These are phyloP conservation scores for Thuja plicata DNA, from an alignment of 83 land plant genomes.

Conservation along the genomic window DNA sequence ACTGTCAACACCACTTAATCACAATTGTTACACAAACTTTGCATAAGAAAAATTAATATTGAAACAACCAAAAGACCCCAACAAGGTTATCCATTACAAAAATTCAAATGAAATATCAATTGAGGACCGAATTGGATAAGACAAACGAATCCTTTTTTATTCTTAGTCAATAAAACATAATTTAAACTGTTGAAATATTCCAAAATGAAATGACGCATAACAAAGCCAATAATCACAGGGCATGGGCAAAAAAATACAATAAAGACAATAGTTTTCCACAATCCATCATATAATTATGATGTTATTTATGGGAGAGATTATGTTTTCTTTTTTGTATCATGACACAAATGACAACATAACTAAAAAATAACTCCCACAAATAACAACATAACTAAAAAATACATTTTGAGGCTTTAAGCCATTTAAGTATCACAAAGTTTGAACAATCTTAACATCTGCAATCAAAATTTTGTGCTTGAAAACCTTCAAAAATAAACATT, in stretches of 20 bases:
- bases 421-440: not conserved
- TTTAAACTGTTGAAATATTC: not conserved
- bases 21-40: not conserved
- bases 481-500: not conserved
- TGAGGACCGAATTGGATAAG: not conserved
- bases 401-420: no score
- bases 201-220: not conserved
- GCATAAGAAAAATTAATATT: not conserved
- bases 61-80: not conserved
- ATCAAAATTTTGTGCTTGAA: not conserved
- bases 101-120: not conserved
- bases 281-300: no score
- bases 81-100: not conserved
- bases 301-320: no score
- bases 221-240: not conserved
- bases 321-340: no score
- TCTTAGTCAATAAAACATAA: no score
- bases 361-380: no score
- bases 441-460: not conserved
- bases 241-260: not conserved
- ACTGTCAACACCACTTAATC: not conserved
- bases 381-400: no score
- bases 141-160: not conserved
- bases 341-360: no score
- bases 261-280: no score